Conservation (phyloP, 768 basidiomycete species). For the Lentinula aciculospora region DNA sequence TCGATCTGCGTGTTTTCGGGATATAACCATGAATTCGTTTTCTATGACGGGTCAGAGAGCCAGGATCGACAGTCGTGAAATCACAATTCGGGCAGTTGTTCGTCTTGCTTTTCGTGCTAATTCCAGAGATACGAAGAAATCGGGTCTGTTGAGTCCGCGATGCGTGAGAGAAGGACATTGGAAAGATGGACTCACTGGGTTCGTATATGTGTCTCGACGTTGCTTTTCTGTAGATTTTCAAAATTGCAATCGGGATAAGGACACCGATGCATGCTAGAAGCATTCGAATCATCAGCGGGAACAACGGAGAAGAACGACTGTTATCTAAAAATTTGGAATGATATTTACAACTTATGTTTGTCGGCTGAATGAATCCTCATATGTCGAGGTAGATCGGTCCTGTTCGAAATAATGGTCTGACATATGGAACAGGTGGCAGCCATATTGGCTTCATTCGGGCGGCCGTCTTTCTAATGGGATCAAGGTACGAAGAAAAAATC, state of each 20-base stretch:
- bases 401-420: slow-evolving; percentile 12
- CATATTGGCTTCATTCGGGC: background rate
- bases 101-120: slow-evolving; percentile 11
- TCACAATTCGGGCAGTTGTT: slow-evolving; percentile 13
- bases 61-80: slow-evolving; percentile 17
- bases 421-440: slow-evolving; percentile 8
- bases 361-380: slow-evolving; percentile 13
- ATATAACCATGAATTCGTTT: slow-evolving; percentile 13
- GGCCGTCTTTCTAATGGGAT: background rate
- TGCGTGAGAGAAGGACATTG: too few species aligned
- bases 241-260: slow-evolving; percentile 11
- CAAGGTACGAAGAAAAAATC: background rate
- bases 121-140: too few species aligned
- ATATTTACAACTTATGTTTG: slow-evolving; percentile 17
- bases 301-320: background rate
- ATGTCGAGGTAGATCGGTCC: slow-evolving; percentile 17
- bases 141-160: too few species aligned
- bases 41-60: slow-evolving; percentile 18
- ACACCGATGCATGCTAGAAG: slow-evolving; percentile 16
- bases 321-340: too few species aligned
- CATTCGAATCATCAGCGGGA: background rate
- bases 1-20: slow-evolving; percentile 9
- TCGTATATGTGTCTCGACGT: slow-evolving; percentile 16
- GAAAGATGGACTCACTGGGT: slow-evolving; percentile 19
- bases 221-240: slow-evolving; percentile 16